These are phyloP conservation scores for Trametes cinnabarina DNA, from an alignment of 768 basidiomycete species.

Conservation along the genomic window DNA sequence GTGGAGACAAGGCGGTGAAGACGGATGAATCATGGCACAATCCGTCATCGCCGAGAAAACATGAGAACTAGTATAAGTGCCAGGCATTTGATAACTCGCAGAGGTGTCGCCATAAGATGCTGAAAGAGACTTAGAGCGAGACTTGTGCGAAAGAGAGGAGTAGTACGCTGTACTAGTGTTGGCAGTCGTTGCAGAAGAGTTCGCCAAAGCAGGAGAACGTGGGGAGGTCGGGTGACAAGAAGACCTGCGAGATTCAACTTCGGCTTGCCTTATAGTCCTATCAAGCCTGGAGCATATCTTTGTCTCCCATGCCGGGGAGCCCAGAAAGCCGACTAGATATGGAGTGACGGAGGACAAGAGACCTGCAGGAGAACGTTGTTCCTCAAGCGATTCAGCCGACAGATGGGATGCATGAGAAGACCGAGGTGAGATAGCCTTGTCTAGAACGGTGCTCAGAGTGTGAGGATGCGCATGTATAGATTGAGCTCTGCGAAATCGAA, in stretches of 20 bases:
- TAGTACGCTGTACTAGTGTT: conserved; percentile 11
- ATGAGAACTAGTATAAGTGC: not conserved
- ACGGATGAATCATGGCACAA: conserved; percentile 22
- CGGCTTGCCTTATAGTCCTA: conserved; percentile 3
- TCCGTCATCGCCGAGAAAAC: conserved; percentile 18
- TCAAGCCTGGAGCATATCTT: conserved; percentile 19
- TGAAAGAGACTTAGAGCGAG: conserved; percentile 20
- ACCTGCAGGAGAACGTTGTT: not conserved
- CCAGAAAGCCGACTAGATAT: conserved; percentile 27
- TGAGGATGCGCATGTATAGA: conserved; percentile 18
- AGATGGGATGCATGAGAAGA: not conserved
- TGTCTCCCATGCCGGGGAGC: conserved; percentile 30
- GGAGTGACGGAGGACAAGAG: conserved; percentile 2
- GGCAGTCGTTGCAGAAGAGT: conserved; percentile 2
- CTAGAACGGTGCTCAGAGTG: not conserved
- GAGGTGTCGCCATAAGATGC: conserved; percentile 23
- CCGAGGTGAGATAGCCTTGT: not conserved
- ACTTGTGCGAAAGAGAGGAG: conserved; percentile 11
- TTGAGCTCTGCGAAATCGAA: conserved; percentile 22
- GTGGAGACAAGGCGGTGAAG: conserved; percentile 19
- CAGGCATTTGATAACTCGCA: not conserved
- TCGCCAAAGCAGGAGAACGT: conserved; percentile 8
- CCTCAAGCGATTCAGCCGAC: not conserved
- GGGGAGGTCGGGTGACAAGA: not conserved
- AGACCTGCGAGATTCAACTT: not conserved